Percentiles rank a stretch among this genome's conserved stretches.
Conservation (phyloP, 441 rosid genomes). For the Populus hybrid region DNA sequence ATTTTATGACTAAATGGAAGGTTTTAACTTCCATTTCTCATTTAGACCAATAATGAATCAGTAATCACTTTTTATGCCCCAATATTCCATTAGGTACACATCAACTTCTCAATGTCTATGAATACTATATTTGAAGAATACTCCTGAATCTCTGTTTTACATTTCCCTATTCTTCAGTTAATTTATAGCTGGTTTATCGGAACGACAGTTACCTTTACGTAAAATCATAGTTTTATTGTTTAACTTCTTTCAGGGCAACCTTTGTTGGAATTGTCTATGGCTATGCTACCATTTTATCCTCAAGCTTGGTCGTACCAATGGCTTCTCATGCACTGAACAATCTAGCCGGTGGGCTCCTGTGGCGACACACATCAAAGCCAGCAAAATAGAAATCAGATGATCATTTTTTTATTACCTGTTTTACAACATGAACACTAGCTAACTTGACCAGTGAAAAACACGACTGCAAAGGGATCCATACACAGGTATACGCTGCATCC, state of each 20-base stretch:
- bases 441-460: background rate
- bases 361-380: constrained; percentile 58
- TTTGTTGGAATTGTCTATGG: constrained; percentile 74
- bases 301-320: constrained; percentile 68
- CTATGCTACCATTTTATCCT: constrained; percentile 58
- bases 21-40: too few species aligned
- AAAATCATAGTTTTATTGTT: background rate
- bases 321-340: constrained; percentile 82
- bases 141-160: too few species aligned
- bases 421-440: background rate
- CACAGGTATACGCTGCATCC: background rate
- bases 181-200: too few species aligned
- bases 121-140: too few species aligned
- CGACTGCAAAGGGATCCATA: background rate
- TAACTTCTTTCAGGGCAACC: constrained; percentile 60
- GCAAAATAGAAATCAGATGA: constrained; percentile 16
- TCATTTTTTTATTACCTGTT: background rate
- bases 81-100: too few species aligned
- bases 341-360: constrained; percentile 66
- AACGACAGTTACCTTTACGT: too few species aligned
- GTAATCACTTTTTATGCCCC: too few species aligned
- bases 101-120: too few species aligned
- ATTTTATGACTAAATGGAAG: too few species aligned
- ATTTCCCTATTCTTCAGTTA: too few species aligned
- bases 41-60: too few species aligned